phyloP scores from a whole-genome alignment of 768 basidiomycete species.

The Collybiopsis confluens region DNA sequence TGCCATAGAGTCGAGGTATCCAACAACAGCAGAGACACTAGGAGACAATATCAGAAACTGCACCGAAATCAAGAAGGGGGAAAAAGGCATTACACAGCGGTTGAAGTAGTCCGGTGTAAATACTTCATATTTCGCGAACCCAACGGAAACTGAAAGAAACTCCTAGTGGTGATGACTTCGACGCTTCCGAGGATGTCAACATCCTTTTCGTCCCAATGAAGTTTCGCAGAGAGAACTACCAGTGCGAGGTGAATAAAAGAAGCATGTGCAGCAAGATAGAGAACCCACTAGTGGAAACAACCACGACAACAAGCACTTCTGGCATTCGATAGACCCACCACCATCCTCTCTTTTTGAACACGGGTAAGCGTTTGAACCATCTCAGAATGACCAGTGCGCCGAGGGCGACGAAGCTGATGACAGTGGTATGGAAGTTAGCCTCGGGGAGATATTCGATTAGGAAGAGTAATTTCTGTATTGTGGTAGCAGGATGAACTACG shows the following conservation, averaged over 20 bases:
- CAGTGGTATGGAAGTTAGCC: constrained; percentile 61
- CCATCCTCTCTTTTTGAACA: constrained; percentile 42
- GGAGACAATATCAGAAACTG: neutral
- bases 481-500: constrained; percentile 54
- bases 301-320: constrained; percentile 86
- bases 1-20: constrained; percentile 92
- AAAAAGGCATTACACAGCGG: constrained; percentile 55
- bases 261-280: neutral
- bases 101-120: constrained; percentile 77
- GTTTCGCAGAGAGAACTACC: constrained; percentile 65
- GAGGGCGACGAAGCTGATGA: constrained; percentile 73
- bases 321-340: constrained; percentile 80
- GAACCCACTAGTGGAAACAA: constrained; percentile 71
- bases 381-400: constrained; percentile 60
- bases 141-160: constrained; percentile 75
- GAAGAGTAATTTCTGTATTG: constrained; percentile 77
- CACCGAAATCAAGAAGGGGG: neutral
- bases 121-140: constrained; percentile 53
- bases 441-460: constrained; percentile 57
- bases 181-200: constrained; percentile 84
- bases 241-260: neutral
- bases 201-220: constrained; percentile 74
- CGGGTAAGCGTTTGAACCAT: constrained; percentile 40
- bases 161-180: constrained; percentile 51
- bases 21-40: constrained; percentile 77